phyloP scores from a whole-genome alignment of 225 moss, liverwort and hornwort species.

The Neckera pumila region DNA sequence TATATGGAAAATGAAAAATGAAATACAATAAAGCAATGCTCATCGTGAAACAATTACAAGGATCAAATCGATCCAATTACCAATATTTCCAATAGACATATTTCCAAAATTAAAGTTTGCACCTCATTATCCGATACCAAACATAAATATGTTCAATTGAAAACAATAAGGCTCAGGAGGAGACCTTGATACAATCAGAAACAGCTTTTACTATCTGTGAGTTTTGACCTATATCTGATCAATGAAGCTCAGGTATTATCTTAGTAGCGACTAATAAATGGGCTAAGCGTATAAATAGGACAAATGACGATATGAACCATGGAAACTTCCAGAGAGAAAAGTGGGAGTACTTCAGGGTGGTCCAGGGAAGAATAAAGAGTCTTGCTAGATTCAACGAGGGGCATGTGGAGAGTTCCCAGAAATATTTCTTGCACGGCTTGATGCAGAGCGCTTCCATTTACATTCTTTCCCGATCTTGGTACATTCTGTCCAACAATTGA shows the following conservation, averaged over 20 bases:
- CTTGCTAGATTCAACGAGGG: conserved; percentile 65
- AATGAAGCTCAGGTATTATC: background rate
- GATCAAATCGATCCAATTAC: background rate
- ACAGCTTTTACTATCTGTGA: background rate
- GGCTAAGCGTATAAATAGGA: background rate
- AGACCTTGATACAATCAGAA: background rate
- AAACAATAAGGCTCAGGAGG: background rate
- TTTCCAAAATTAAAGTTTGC: no score
- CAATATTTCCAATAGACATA: background rate
- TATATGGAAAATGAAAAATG: conserved; percentile 1
- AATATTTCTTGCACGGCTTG: conserved; percentile 65
- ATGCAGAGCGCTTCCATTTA: conserved; percentile 23
- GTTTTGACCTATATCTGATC: background rate
- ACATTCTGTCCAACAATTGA: conserved; percentile 18
- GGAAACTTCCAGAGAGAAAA: background rate
- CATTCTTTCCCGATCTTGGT: conserved; percentile 3
- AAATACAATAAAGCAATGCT: background rate
- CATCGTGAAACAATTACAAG: background rate
- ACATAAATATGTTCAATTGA: background rate
- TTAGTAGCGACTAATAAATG: background rate
- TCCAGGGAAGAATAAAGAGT: conserved; percentile 81
- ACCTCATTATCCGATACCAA: background rate
- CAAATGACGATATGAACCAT: background rate
- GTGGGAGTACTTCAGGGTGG: conserved; percentile 61
- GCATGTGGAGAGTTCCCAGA: conserved; percentile 62